These are phyloP conservation scores for Rhodotorula sp. DNA, from an alignment of 1,284 basidiomycete genomes.

Conservation along the genomic window DNA sequence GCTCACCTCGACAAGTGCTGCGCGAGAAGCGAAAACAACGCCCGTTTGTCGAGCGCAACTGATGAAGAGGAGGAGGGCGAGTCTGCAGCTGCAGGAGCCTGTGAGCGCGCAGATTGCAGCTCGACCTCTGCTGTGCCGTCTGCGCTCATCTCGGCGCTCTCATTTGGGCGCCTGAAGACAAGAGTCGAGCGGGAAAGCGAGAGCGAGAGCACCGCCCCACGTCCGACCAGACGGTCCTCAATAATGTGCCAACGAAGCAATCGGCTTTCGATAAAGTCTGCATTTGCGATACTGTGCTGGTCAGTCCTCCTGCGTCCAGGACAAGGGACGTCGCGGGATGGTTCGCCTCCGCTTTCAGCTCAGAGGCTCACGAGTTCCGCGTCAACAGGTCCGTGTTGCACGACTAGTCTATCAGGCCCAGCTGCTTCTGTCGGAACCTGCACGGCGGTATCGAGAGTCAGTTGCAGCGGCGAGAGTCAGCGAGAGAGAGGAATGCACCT, in stretches of 20 bases:
- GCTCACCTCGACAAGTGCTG: constrained; percentile 37
- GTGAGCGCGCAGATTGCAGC: neutral
- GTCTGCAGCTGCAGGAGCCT: neutral
- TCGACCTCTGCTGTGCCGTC: neutral
- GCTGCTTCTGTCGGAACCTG: constrained; percentile 41
- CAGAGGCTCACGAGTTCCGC: too few species aligned
- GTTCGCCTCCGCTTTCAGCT: too few species aligned
- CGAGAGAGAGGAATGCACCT: constrained; percentile 15
- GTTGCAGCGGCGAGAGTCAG: rapidly evolving
- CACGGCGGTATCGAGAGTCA: neutral
- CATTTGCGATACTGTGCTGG: too few species aligned
- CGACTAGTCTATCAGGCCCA: constrained; percentile 26
- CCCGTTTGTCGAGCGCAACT: constrained; percentile 14
- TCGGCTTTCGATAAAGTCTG: too few species aligned
- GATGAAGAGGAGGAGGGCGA: neutral
- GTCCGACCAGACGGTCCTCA: too few species aligned
- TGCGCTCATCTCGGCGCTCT: neutral
- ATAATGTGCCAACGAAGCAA: too few species aligned
- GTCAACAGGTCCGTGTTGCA: too few species aligned
- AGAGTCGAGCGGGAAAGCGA: too few species aligned
- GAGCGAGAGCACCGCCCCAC: too few species aligned
- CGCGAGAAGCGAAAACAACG: constrained; percentile 23
- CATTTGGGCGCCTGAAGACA: too few species aligned
- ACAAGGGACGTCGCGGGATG: too few species aligned
- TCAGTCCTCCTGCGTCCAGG: too few species aligned